Conservation (phyloP, 345 rosid species). For the Salix udensis region DNA sequence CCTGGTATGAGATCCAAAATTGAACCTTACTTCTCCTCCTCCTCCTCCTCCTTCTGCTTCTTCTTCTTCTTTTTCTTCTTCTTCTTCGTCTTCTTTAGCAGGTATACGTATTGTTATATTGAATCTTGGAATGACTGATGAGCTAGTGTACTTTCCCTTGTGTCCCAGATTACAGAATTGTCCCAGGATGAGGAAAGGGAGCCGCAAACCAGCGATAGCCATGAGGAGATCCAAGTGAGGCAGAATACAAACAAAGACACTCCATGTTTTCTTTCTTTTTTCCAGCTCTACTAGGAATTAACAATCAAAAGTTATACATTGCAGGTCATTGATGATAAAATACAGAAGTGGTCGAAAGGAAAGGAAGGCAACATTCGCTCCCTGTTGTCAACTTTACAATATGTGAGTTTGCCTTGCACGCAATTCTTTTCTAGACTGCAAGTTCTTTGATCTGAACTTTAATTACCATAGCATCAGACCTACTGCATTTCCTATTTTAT, state of each 20-base stretch:
- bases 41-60: too few relatives aligned
- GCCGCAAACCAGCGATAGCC: constrained; percentile 24
- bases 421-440: background rate
- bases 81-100: background rate
- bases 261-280: background rate
- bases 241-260: constrained; percentile 1
- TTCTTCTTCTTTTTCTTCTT: too few relatives aligned
- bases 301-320: constrained; percentile 13
- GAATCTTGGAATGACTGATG: constrained; percentile 17
- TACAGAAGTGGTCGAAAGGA: constrained; percentile 71
- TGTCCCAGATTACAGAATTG: constrained; percentile 58
- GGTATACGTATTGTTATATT: background rate
- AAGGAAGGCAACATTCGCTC: constrained; percentile 88
- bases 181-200: constrained; percentile 35
- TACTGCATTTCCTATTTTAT: background rate
- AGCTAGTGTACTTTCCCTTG: constrained; percentile 5
- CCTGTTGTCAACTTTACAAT: constrained; percentile 82
- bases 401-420: constrained; percentile 47
- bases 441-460: background rate
- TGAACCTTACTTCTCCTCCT: background rate
- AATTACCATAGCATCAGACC: background rate
- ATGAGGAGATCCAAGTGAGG: constrained; percentile 50
- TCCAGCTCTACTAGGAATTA: background rate
- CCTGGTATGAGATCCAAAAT: constrained; percentile 33
- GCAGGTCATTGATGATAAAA: constrained; percentile 63